phyloP scores from a whole-genome alignment of 2,329 filamentous ascomycete species.

The Nemania diffusa region DNA sequence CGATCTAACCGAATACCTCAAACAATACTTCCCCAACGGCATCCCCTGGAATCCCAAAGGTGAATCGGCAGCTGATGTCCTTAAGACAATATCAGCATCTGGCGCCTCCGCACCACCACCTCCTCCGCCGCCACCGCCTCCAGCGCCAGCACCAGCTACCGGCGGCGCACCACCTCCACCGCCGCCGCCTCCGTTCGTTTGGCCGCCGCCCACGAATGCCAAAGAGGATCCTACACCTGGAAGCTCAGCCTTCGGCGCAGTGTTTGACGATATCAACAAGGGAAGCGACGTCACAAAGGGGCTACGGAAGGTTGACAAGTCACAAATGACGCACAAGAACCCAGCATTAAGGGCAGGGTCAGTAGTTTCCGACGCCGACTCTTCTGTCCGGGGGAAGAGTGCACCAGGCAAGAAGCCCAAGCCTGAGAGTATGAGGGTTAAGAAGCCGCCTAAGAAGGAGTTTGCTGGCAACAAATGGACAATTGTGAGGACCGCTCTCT shows the following conservation, averaged over 20 bases:
- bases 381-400: slow-evolving; percentile 76
- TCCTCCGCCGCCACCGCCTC: slow-evolving; percentile 71
- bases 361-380: slow-evolving; percentile 69
- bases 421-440: slow-evolving; percentile 83
- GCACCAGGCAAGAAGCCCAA: slow-evolving; percentile 89
- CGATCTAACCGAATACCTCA: slow-evolving; percentile 83
- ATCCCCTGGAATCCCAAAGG: slow-evolving; percentile 88
- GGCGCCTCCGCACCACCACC: slow-evolving; percentile 57
- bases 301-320: slow-evolving; percentile 92
- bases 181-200: slow-evolving; percentile 70
- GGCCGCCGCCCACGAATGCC: slow-evolving; percentile 72
- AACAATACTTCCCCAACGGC: slow-evolving; percentile 81
- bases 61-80: slow-evolving; percentile 74
- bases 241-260: slow-evolving; percentile 77
- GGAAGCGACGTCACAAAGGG: slow-evolving; percentile 88
- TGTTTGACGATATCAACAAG: slow-evolving; percentile 92
- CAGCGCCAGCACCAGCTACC: slow-evolving; percentile 59
- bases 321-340: slow-evolving; percentile 99
- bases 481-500: slow-evolving; percentile 62
- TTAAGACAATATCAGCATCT: slow-evolving; percentile 65
- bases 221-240: slow-evolving; percentile 58
- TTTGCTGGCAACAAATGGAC: slow-evolving; percentile 94
- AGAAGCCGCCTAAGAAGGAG: slow-evolving; percentile 82
- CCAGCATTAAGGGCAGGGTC: slow-evolving; percentile 81
- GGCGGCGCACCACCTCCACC: slow-evolving; percentile 73